These are phyloP conservation scores for Phylloporus arenicola DNA, from an alignment of 768 basidiomycete species.

Conservation along the genomic window DNA sequence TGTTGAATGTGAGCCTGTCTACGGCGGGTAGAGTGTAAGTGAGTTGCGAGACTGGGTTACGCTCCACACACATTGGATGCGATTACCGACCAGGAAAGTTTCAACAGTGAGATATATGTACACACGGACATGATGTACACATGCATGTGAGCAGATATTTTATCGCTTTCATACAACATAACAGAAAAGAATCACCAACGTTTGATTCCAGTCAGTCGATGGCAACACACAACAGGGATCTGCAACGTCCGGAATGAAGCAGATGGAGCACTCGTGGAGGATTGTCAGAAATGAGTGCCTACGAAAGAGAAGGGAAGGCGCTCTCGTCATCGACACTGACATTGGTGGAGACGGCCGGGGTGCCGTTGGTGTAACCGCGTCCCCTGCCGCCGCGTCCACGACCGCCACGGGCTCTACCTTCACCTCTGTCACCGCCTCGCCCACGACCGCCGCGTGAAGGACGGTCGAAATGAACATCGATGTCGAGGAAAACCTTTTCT, in stretches of 20 bases:
- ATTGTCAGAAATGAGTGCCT: slow-evolving; percentile 14
- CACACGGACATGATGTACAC: slow-evolving; percentile 11
- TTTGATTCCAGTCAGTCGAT: slow-evolving; percentile 7
- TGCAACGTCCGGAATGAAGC: slow-evolving; percentile 6
- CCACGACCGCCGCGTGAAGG: slow-evolving; percentile 64
- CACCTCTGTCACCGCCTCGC: slow-evolving; percentile 43
- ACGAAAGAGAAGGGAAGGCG: slow-evolving; percentile 87
- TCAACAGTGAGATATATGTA: slow-evolving; percentile 7
- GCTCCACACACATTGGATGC: slow-evolving; percentile 2
- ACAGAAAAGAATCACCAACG: slow-evolving; percentile 4
- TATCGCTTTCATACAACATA: slow-evolving; percentile 14
- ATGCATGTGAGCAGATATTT: slow-evolving; percentile 3
- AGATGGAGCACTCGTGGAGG: slow-evolving; percentile 1
- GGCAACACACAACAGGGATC: slow-evolving; percentile 9
- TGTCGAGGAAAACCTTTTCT: slow-evolving; percentile 88
- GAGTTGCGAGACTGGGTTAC: slow-evolving; percentile 17
- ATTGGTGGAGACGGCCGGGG: slow-evolving; percentile 43
- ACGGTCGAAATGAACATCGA: slow-evolving; percentile 84
- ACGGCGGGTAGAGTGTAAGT: neutral
- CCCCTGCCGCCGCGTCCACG: slow-evolving; percentile 40
- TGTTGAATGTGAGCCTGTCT: neutral
- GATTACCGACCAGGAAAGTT: no score
- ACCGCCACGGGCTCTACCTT: slow-evolving; percentile 42
- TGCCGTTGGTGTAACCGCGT: slow-evolving; percentile 40
- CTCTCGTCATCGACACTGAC: slow-evolving; percentile 79